Conservation (phyloP, 2,329 filamentous ascomycete species). For the Aureobasidium lini region DNA sequence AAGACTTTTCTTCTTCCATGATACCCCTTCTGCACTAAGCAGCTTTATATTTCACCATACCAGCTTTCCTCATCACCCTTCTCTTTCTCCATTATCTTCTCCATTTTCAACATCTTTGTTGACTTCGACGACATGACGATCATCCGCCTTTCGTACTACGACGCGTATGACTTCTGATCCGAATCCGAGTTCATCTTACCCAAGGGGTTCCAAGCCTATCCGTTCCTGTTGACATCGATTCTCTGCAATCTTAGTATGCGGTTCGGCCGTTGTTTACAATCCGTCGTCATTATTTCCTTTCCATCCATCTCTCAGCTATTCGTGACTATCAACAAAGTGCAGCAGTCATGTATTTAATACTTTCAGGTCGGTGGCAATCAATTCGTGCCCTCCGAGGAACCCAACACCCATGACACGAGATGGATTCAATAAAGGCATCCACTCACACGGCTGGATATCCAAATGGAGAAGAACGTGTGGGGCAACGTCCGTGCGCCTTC, state of each 20-base stretch:
- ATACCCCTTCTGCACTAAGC: conserved; percentile 5
- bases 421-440: not conserved
- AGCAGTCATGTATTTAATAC: too few relatives aligned
- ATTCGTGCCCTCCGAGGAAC: not conserved
- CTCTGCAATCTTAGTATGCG: conserved; percentile 12
- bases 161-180: not conserved
- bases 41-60: not conserved
- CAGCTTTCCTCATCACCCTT: not conserved
- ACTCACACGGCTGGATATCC: not conserved
- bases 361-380: not conserved
- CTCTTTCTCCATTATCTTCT: not conserved
- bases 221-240: conserved; percentile 10
- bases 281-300: not conserved
- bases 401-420: not conserved
- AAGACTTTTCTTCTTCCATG: not conserved
- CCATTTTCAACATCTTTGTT: not conserved
- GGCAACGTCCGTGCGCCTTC: conserved; percentile 7
- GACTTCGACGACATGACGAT: not conserved
- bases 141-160: not conserved
- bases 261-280: conserved; percentile 4
- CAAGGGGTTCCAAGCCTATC: conserved; percentile 1
- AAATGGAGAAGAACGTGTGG: conserved; percentile 6
- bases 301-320: not conserved
- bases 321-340: not conserved
- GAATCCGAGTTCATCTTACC: not conserved